Evolutionary conservation across 2,329 filamentous ascomycete species (phyloP).

Genomic region (Aotearoamyces nothofagi): DNA sequence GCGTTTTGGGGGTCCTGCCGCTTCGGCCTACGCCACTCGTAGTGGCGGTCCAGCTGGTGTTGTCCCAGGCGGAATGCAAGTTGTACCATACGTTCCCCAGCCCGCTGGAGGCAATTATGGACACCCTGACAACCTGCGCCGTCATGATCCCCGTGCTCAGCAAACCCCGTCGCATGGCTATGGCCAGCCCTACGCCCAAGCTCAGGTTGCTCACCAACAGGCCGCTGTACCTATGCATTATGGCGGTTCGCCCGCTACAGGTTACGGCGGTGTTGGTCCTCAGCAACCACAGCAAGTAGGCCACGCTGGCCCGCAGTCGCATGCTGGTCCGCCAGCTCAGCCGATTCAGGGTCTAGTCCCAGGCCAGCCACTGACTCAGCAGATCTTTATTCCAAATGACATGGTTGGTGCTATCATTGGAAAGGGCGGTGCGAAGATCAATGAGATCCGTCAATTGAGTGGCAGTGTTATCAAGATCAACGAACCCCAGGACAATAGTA

Average conservation of each 20-base stretch:
- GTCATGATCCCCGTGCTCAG: slow-evolving; percentile 58
- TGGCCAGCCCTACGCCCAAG: slow-evolving; percentile 40
- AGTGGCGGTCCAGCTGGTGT: slow-evolving; percentile 87
- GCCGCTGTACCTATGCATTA: slow-evolving; percentile 63
- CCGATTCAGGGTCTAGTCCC: slow-evolving; percentile 63
- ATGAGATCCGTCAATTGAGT: slow-evolving; percentile 92
- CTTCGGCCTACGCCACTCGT: slow-evolving; percentile 93
- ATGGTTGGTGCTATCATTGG: slow-evolving; percentile 99
- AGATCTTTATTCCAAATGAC: slow-evolving; percentile 98
- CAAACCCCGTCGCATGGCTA: slow-evolving; percentile 65
- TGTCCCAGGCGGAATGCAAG: slow-evolving; percentile 94
- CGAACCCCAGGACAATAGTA: slow-evolving; percentile 97
- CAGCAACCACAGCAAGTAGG: slow-evolving; percentile 58
- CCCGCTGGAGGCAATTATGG: slow-evolving; percentile 86
- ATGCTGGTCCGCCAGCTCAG: slow-evolving; percentile 57
- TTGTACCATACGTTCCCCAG: slow-evolving; percentile 94
- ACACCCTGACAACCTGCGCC: slow-evolving; percentile 72
- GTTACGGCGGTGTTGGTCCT: slow-evolving; percentile 67
- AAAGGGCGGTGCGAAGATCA: slow-evolving; percentile 97
- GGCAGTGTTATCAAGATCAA: slow-evolving; percentile 99
- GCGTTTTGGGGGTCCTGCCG: slow-evolving; percentile 85
- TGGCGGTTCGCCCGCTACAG: slow-evolving; percentile 41
- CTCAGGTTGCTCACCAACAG: slow-evolving; percentile 36
- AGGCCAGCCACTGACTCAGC: slow-evolving; percentile 81
- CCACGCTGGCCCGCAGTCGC: slow-evolving; percentile 47